Evolutionary conservation across 1,284 basidiomycete species (phyloP), one percentile per base, ranked within the genome.

Genomic region (Ustilago trichophora): DNA sequence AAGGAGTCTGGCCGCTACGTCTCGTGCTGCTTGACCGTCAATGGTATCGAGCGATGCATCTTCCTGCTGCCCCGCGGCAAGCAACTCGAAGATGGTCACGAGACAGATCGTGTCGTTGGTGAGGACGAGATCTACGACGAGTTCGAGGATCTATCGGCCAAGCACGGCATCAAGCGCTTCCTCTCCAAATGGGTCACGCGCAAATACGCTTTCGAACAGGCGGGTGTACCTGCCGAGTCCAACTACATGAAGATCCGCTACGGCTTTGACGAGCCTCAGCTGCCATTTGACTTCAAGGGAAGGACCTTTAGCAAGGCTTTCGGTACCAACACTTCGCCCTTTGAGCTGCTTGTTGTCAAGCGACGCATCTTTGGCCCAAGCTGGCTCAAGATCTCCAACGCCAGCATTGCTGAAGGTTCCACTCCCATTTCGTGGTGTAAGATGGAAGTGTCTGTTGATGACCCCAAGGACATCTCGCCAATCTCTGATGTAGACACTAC

Each of bases 311-410:
- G 88, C 37, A 88, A 88, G 53, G 88, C 97, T 12, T 91, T 98
- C 73, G 95, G 96, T n/a, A 91, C 93, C 10, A 92, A 89, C 72
- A 94, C 93, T 1, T 91, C 85, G 52, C 90, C 95, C 0, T 98
- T 99, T 75, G 96, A 98, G 82, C 84, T 94, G 8, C 87, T 99
- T n/a, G 92, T 93, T 1, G 77, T 98, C 50, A 98, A 98, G 83
- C 88, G 93, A 31, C 93, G 93, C 83, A 97, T 98, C 67, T 98
- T 97, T 92, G 96, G 96, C 3, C 94, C 96, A 0, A 98, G 96
- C 81, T 98, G 95, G 96, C 85, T 99, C 44, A 87, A 90, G 58
- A 86, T 99, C 67, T 89, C 11, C 83, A 86, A 38, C 83, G 92
- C 18, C 89, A 88, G 75, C 90, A 16, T 94, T 91, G 48, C 56